A percentile compares a stretch with the other conserved stretches of the same genome.
phyloP scores from a whole-genome alignment of 169 alveolate genomes.

The Plasmodium gaboni region DNA sequence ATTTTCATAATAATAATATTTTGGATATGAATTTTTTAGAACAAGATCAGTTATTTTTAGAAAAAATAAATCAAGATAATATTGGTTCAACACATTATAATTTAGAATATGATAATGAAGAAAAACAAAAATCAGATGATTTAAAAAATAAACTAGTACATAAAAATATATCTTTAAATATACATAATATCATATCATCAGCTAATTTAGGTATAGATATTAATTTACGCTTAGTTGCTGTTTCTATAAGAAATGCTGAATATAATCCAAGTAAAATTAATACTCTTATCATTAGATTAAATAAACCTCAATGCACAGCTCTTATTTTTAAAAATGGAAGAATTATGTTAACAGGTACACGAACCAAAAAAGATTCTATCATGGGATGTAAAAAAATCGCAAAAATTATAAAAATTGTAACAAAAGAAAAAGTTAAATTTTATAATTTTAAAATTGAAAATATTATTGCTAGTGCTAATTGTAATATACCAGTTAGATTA shows the following conservation, averaged over 20 bases:
- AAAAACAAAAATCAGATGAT: slow-evolving; percentile 2
- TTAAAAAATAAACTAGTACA: slow-evolving; percentile 55
- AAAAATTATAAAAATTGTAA: slow-evolving; percentile 93
- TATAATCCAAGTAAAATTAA: slow-evolving; percentile 97
- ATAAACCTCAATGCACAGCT: slow-evolving; percentile 98
- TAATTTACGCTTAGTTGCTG: slow-evolving; percentile 94
- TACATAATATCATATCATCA: slow-evolving; percentile 97
- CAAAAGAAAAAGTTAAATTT: slow-evolving; percentile 88
- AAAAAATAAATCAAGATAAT: not conserved
- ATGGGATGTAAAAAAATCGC: slow-evolving; percentile 96
- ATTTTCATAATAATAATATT: not conserved
- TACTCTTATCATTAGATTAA: slow-evolving; percentile 96
- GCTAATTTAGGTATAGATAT: slow-evolving; percentile 92
- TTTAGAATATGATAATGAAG: not conserved
- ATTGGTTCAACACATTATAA: not conserved
- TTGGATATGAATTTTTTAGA: not conserved
- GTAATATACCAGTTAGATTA: slow-evolving; percentile 96
- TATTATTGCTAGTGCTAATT: slow-evolving; percentile 98
- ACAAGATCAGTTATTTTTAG: not conserved
- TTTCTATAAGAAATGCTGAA: slow-evolving; percentile 96
- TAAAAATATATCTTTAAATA: slow-evolving; percentile 85
- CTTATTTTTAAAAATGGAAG: slow-evolving; percentile 96
- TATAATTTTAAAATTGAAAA: slow-evolving; percentile 96
- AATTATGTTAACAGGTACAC: slow-evolving; percentile 97
- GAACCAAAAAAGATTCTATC: slow-evolving; percentile 92